Conservation (phyloP, 2,329 filamentous ascomycete genomes). For the Scedosporium boydii region DNA sequence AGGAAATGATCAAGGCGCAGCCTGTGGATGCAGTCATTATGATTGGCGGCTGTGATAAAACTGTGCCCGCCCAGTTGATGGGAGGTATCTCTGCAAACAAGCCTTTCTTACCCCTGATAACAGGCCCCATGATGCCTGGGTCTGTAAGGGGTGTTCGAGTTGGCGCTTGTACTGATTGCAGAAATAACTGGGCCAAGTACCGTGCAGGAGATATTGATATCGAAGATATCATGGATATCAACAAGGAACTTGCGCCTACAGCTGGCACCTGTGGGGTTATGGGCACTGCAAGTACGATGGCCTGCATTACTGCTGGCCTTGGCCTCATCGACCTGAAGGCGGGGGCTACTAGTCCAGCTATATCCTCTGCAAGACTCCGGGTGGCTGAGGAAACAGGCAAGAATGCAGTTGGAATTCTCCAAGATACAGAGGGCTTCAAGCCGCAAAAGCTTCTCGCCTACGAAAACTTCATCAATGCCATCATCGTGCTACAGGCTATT, state of each 20-base stretch:
- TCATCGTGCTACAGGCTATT: slow-evolving; percentile 77
- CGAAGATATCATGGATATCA: slow-evolving; percentile 61
- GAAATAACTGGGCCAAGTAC: slow-evolving; percentile 64
- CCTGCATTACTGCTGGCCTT: slow-evolving; percentile 71
- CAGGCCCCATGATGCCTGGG: slow-evolving; percentile 68
- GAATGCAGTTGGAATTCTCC: slow-evolving; percentile 57
- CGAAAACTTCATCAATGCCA: slow-evolving; percentile 72
- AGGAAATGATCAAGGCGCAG: slow-evolving; percentile 67
- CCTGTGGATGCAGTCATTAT: slow-evolving; percentile 59
- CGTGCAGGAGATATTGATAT: slow-evolving; percentile 58
- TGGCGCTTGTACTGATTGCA: slow-evolving; percentile 66
- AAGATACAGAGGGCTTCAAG: slow-evolving; percentile 55
- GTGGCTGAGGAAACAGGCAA: slow-evolving; percentile 67
- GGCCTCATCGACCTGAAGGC: slow-evolving; percentile 65
- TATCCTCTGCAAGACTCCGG: slow-evolving; percentile 68
- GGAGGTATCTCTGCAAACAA: slow-evolving; percentile 67
- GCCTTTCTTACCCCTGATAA: slow-evolving; percentile 58
- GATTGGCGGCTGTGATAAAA: slow-evolving; percentile 68
- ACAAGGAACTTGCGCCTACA: slow-evolving; percentile 64
- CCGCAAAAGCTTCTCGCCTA: slow-evolving; percentile 64
- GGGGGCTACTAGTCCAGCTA: slow-evolving; percentile 69
- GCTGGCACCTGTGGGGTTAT: slow-evolving; percentile 81
- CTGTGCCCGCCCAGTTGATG: slow-evolving; percentile 65
- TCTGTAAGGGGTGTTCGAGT: slow-evolving; percentile 54
- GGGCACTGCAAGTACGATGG: slow-evolving; percentile 90